These are phyloP conservation scores for Colletotrichum sp. DNA, from an alignment of 2,329 filamentous ascomycete genomes.

Conservation along the genomic window DNA sequence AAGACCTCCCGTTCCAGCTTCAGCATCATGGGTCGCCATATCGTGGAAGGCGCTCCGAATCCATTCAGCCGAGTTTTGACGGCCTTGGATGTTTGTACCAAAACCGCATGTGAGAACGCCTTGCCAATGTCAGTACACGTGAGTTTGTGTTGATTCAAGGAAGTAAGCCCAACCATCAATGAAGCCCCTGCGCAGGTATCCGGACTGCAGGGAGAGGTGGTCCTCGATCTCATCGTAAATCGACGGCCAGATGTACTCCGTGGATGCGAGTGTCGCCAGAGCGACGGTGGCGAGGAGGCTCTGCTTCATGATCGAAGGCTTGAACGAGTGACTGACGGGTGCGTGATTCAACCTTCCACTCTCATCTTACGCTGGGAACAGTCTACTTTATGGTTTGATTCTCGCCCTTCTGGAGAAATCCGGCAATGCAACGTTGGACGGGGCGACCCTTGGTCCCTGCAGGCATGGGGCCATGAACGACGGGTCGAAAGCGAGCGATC, in stretches of 20 bases:
- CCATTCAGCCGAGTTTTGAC: slow-evolving; percentile 30
- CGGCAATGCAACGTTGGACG: slow-evolving; percentile 4
- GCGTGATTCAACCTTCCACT: neutral
- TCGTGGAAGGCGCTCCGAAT: slow-evolving; percentile 31
- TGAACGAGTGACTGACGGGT: neutral
- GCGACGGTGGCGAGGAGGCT: neutral
- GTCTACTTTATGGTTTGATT: neutral
- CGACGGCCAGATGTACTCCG: slow-evolving; percentile 17
- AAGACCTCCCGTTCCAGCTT: slow-evolving; percentile 25
- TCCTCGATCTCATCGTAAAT: slow-evolving; percentile 21
- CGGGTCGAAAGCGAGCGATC: neutral
- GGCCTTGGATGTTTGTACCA: slow-evolving; percentile 18
- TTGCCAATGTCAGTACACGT: neutral
- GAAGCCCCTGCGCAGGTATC: slow-evolving; percentile 15
- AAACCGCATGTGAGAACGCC: slow-evolving; percentile 23
- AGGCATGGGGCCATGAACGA: neutral
- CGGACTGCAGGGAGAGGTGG: slow-evolving; percentile 15
- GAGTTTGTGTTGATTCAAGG: neutral
- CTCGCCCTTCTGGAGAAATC: neutral
- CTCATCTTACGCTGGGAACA: neutral
- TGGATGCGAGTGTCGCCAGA: neutral
- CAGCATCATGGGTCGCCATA: slow-evolving; percentile 25
- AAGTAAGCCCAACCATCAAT: slow-evolving; percentile 1
- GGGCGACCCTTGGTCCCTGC: slow-evolving; percentile 1
- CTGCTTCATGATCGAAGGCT: neutral